Evolutionary conservation across 1,284 basidiomycete species (phyloP).

Genomic region (Bjerkandera adusta): DNA sequence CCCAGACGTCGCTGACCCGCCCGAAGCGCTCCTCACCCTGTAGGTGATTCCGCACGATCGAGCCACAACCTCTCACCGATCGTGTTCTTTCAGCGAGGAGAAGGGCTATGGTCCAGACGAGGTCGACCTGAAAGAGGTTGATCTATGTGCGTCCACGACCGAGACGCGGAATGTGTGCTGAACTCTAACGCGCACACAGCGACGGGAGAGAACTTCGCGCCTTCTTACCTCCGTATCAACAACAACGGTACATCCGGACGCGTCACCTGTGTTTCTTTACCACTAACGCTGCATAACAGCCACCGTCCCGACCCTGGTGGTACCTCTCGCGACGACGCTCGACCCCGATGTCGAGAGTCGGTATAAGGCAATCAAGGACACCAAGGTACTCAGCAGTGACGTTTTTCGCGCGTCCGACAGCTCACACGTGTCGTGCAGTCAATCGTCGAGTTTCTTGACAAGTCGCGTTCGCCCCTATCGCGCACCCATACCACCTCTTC

Average conservation of each 20-base stretch:
- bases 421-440: slow-evolving; percentile 38
- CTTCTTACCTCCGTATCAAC: slow-evolving; percentile 74
- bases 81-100: slow-evolving; percentile 47
- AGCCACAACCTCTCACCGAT: slow-evolving; percentile 4
- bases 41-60: slow-evolving; percentile 27
- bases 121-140: slow-evolving; percentile 58
- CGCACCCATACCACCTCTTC: slow-evolving; percentile 65
- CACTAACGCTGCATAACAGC: slow-evolving; percentile 36
- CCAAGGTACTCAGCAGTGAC: slow-evolving; percentile 46
- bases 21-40: slow-evolving; percentile 47
- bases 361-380: slow-evolving; percentile 79
- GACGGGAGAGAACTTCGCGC: slow-evolving; percentile 67
- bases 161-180: slow-evolving; percentile 3
- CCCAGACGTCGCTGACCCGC: slow-evolving; percentile 6
- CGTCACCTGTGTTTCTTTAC: neutral
- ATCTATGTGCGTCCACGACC: slow-evolving; percentile 46
- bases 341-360: slow-evolving; percentile 71
- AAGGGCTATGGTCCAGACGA: slow-evolving; percentile 75
- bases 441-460: slow-evolving; percentile 82
- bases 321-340: slow-evolving; percentile 75
- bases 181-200: slow-evolving; percentile 33
- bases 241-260: slow-evolving; percentile 51
- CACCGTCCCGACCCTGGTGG: slow-evolving; percentile 83
- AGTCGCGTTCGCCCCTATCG: slow-evolving; percentile 66
- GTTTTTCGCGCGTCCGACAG: neutral